Conservation (phyloP, 176 grass and related monocot species). For the Avena atlantica region DNA sequence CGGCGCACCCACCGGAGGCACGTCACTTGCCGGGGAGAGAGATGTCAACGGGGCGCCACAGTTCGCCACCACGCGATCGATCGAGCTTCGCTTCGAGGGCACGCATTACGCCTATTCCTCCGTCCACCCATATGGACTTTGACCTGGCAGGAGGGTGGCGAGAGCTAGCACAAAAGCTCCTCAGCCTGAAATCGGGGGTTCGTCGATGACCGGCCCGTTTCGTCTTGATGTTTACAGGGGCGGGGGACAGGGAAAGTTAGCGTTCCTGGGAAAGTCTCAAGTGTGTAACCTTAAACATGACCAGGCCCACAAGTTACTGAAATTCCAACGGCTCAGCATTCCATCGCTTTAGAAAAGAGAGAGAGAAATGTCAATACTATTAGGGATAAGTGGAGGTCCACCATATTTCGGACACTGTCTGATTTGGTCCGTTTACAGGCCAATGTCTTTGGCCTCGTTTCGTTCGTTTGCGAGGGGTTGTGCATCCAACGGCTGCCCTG, state of each 20-base stretch:
- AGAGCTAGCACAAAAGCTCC: too few species aligned
- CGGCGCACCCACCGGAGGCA: neutral
- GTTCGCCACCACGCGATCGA: neutral
- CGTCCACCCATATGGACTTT: constrained; percentile 30
- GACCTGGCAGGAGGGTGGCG: neutral
- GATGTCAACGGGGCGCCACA: neutral
- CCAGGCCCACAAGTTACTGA: neutral
- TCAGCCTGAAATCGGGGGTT: neutral
- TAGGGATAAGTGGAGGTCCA: too few species aligned
- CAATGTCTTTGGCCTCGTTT: too few species aligned
- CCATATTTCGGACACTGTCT: too few species aligned
- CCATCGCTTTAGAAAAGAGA: neutral
- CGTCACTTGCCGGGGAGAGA: neutral
- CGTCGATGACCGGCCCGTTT: neutral
- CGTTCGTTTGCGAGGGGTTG: too few species aligned
- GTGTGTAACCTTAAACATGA: constrained; percentile 7
- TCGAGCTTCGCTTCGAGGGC: too few species aligned
- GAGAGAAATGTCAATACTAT: too few species aligned
- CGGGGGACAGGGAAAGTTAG: too few species aligned
- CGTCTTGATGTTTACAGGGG: constrained; percentile 20
- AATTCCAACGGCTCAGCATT: neutral
- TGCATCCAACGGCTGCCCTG: too few species aligned
- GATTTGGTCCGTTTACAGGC: too few species aligned
- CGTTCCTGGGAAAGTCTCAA: neutral
- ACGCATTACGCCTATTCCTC: neutral